These are phyloP conservation scores for Dicorynia guianensis DNA, from an alignment of 306 rosid species.

Conservation along the genomic window DNA sequence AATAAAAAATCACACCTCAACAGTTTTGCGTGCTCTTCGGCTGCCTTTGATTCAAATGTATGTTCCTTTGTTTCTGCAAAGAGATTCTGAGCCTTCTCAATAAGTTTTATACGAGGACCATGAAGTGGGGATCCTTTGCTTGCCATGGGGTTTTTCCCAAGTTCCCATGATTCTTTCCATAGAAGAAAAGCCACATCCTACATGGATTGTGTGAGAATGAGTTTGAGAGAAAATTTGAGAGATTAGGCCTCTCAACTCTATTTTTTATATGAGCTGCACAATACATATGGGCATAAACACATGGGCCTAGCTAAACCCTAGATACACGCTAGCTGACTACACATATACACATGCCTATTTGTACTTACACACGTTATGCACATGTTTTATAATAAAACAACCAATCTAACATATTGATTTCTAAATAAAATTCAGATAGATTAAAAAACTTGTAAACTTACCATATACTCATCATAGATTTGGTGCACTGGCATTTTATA, in stretches of 20 bases:
- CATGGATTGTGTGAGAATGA: slow-evolving; percentile 25
- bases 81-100: slow-evolving; percentile 80
- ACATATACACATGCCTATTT: too few relatives aligned
- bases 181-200: slow-evolving; percentile 95
- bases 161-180: slow-evolving; percentile 97
- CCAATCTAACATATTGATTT: not conserved
- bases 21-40: slow-evolving; percentile 95
- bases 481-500: slow-evolving; percentile 24
- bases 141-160: slow-evolving; percentile 93
- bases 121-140: slow-evolving; percentile 95
- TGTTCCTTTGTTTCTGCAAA: slow-evolving; percentile 92
- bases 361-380: too few relatives aligned
- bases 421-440: slow-evolving; percentile 31
- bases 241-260: too few relatives aligned
- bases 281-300: too few relatives aligned
- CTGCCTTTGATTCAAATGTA: slow-evolving; percentile 87
- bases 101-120: slow-evolving; percentile 89
- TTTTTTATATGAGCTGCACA: too few relatives aligned
- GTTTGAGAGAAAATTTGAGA: too few relatives aligned
- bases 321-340: too few relatives aligned
- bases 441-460: slow-evolving; percentile 21
- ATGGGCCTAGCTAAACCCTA: too few relatives aligned
- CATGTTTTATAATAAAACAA: too few relatives aligned
- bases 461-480: slow-evolving; percentile 26
- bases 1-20: slow-evolving; percentile 63